Evolutionary conservation across 2,329 filamentous ascomycete species (phyloP).

Genomic region (Apiospora pterosperma): DNA sequence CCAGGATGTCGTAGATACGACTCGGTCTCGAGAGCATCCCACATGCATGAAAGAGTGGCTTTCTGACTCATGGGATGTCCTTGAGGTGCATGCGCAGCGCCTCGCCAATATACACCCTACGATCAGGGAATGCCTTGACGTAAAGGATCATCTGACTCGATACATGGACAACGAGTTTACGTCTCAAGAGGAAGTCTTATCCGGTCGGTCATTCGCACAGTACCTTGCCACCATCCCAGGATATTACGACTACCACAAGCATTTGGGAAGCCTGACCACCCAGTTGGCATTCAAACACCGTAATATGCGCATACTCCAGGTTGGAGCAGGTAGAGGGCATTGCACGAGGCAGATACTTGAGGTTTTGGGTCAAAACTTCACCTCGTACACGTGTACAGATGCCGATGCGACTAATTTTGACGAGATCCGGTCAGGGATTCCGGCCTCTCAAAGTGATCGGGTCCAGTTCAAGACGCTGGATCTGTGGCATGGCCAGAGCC

Average conservation of each 20-base stretch:
- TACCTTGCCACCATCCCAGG: slow-evolving; percentile 23
- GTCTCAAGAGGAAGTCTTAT: slow-evolving; percentile 27
- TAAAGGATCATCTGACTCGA: slow-evolving; percentile 23
- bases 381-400: slow-evolving; percentile 13
- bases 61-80: slow-evolving; percentile 7
- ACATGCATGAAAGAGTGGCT: slow-evolving; percentile 9
- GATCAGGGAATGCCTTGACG: slow-evolving; percentile 5
- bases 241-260: slow-evolving; percentile 22
- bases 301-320: neutral
- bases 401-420: slow-evolving; percentile 6
- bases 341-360: slow-evolving; percentile 5
- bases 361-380: slow-evolving; percentile 3
- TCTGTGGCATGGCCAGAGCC: slow-evolving; percentile 18
- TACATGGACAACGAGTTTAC: slow-evolving; percentile 26
- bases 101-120: neutral
- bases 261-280: slow-evolving; percentile 20
- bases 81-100: slow-evolving; percentile 5
- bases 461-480: slow-evolving; percentile 29
- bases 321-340: slow-evolving; percentile 13
- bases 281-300: slow-evolving; percentile 23
- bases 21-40: slow-evolving; percentile 1
- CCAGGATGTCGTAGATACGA: slow-evolving; percentile 5
- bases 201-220: neutral
- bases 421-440: neutral
- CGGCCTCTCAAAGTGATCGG: slow-evolving; percentile 6